Base-by-base conservation (phyloP, 129 eudicot genomes). In the Escallonia herrerae region DNA sequence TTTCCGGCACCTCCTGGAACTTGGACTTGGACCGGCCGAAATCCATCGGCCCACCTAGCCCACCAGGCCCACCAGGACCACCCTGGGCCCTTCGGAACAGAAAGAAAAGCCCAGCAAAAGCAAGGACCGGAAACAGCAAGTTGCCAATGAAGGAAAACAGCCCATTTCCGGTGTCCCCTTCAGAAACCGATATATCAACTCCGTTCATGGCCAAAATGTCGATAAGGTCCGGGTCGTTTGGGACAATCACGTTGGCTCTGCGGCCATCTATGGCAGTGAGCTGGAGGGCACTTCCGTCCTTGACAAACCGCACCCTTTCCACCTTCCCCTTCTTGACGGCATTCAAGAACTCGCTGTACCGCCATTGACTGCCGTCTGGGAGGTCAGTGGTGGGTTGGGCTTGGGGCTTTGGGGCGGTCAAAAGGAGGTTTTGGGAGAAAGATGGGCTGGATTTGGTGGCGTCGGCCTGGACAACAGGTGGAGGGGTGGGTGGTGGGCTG, bases 241-340 rank as follows among this genome's bases (percentile, higher is more conserved):
- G 98, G 15, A 91, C 98, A 9, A 78, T 73, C 2, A 91, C 98
- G 3, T 78, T 51, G 43, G 98, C 98, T 54, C 91, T 68, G 0
- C 91, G 68, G 37, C 98, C 98, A 43, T 91, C 95, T 5, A 89
- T 80, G 33, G 98, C 98, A 9, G 96, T 88, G 6, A 91, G 76
- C 73, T 91, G 98, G 15, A 91, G 79, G 22, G 59, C 82, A 10
- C 89, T 73, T 4, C 98, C 98, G 40, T 91, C 98, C 74, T 91
- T 91, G 43, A 75, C 80, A 40, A 91, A 91, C 74, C 98, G 70
- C 45, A 91, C 98, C 67, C 96, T 88, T 69, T 91, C 98, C 11
- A 91, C 91, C 63, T 88, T 91, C 5, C 98, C 98, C 74, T 88
- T 91, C 69, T 91, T 91, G 45, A 91, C 98, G 0, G 98, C 98